A percentile compares a stretch with the other conserved stretches of the same genome.
Conservation (phyloP, 306 rosid genomes). For the Macrotyloma uniflorum region DNA sequence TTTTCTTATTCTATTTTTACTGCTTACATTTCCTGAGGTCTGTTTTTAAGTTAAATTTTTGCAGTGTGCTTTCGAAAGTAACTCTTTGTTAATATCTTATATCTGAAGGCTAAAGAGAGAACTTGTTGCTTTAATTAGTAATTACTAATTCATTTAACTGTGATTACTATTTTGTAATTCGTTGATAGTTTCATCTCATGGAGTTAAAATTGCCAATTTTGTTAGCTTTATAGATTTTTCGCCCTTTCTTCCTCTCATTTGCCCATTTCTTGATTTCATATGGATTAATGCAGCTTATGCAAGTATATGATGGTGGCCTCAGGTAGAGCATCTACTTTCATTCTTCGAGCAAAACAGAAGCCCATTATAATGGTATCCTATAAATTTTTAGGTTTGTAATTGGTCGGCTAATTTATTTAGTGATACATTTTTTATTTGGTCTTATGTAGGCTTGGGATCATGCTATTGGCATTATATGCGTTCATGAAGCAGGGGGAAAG, state of each 20-base stretch:
- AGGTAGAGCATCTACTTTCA: slow-evolving; percentile 50
- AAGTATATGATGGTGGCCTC: slow-evolving; percentile 59
- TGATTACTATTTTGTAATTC: slow-evolving; percentile 13
- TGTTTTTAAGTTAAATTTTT: neutral
- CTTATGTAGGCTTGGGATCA: slow-evolving; percentile 50
- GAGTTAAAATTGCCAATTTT: neutral
- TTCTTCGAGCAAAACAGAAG: slow-evolving; percentile 47
- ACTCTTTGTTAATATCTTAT: neutral
- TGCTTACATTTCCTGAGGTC: neutral
- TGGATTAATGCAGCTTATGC: slow-evolving; percentile 44
- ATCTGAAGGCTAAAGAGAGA: neutral
- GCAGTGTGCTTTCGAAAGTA: neutral
- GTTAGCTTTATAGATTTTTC: slow-evolving; percentile 14
- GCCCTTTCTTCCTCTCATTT: slow-evolving; percentile 11
- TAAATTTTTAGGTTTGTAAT: slow-evolving; percentile 14
- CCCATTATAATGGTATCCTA: slow-evolving; percentile 43
- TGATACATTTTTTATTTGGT: neutral
- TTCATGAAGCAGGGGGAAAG: slow-evolving; percentile 54
- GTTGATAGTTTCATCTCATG: neutral
- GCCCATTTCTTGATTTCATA: slow-evolving; percentile 31
- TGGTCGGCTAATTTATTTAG: neutral
- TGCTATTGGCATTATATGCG: slow-evolving; percentile 49
- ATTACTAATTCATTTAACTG: neutral
- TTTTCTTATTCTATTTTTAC: neutral
- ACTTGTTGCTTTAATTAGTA: slow-evolving; percentile 11